Evolutionary conservation across 495 filamentous ascomycete genomes (phyloP).

Genomic region (Staphylotrichum tortipilum): DNA sequence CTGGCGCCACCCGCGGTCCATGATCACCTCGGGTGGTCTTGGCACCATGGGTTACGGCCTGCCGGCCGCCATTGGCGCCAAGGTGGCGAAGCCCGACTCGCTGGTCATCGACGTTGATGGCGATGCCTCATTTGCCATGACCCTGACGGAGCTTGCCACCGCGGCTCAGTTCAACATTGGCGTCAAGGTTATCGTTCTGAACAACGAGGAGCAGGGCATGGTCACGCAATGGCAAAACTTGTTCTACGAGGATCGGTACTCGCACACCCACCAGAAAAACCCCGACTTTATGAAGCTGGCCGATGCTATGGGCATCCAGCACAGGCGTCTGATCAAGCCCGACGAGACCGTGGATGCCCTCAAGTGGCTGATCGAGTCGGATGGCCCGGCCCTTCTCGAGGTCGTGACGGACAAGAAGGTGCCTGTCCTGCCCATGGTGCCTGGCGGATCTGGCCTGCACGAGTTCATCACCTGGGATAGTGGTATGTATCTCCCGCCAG

Average conservation of each 20-base stretch:
- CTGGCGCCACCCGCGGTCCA: constrained; percentile 76
- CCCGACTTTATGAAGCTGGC: constrained; percentile 80
- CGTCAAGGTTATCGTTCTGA: constrained; percentile 83
- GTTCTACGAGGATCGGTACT: constrained; percentile 87
- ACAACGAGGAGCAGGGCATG: constrained; percentile 97
- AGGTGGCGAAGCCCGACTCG: constrained; percentile 76
- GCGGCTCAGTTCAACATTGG: constrained; percentile 87
- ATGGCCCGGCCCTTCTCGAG: constrained; percentile 66
- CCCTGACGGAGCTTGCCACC: constrained; percentile 82
- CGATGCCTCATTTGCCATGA: constrained; percentile 96
- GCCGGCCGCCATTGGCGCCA: constrained; percentile 86
- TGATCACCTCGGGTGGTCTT: constrained; percentile 85
- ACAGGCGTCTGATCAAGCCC: constrained; percentile 53
- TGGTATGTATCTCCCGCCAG: constrained; percentile 39
- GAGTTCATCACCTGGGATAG: constrained; percentile 90
- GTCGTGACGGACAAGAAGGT: constrained; percentile 75
- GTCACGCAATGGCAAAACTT: constrained; percentile 93
- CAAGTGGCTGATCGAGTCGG: constrained; percentile 78
- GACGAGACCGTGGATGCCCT: constrained; percentile 68
- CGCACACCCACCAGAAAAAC: constrained; percentile 85
- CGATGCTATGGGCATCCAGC: constrained; percentile 73
- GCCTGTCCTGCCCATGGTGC: constrained; percentile 97
- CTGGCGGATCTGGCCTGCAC: constrained; percentile 73
- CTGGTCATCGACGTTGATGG: constrained; percentile 93
- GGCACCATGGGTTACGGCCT: constrained; percentile 96